Conservation (phyloP, 2,329 filamentous ascomycete species). For the Podosphaera xanthii region DNA sequence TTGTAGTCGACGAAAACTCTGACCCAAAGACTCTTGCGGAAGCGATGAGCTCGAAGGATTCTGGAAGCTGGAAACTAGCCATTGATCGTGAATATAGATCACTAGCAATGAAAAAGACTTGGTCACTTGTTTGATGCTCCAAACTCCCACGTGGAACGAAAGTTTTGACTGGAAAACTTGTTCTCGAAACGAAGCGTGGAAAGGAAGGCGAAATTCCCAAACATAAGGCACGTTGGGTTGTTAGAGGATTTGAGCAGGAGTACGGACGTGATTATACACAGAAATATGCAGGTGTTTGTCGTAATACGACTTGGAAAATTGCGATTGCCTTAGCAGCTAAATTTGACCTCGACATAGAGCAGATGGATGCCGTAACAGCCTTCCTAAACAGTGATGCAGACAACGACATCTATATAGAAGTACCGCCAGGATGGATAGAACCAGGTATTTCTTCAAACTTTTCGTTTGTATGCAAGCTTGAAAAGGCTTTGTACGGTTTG, state of each 20-base stretch:
- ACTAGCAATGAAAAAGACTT: neutral
- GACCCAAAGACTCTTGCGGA: slow-evolving; percentile 1
- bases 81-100: neutral
- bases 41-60: neutral
- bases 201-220: neutral
- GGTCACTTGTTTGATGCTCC: neutral
- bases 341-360: neutral
- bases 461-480: neutral
- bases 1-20: neutral
- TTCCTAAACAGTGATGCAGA: slow-evolving; percentile 1
- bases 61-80: neutral
- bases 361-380: slow-evolving; percentile 1
- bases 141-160: neutral
- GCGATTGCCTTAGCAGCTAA: neutral
- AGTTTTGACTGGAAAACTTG: neutral
- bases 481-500: slow-evolving; percentile 1
- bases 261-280: too few relatives aligned
- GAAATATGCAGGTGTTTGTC: too few relatives aligned
- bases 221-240: neutral
- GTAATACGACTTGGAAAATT: neutral
- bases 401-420: neutral
- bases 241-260: neutral
- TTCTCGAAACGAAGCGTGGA: neutral
- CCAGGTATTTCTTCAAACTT: neutral
- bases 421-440: slow-evolving; percentile 1